Conservation (phyloP, 2,329 filamentous ascomycete species). For the Verticillium klebahnii region DNA sequence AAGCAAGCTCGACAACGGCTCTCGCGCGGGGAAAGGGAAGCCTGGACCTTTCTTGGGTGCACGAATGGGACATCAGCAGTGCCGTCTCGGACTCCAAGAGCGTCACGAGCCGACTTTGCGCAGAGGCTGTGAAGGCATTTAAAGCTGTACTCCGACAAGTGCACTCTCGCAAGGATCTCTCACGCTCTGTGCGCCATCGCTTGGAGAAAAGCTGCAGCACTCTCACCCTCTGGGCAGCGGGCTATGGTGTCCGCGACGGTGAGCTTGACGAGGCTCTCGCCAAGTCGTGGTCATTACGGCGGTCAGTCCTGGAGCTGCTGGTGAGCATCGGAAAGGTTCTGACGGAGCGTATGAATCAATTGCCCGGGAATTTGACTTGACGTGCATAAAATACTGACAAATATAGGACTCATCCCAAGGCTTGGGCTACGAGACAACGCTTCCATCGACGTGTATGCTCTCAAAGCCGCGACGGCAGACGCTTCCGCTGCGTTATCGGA, state of each 20-base stretch:
- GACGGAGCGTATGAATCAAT: neutral
- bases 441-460: neutral
- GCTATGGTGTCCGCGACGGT: neutral
- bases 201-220: neutral
- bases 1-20: neutral
- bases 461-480: neutral
- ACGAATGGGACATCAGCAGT: neutral
- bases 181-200: neutral
- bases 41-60: neutral
- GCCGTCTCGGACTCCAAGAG: neutral
- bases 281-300: neutral
- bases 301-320: neutral
- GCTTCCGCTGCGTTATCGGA: neutral
- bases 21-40: neutral
- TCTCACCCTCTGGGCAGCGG: conserved; percentile 1
- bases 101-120: neutral
- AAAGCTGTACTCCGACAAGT: neutral
- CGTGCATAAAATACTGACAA: neutral
- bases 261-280: neutral
- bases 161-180: neutral
- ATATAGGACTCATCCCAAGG: neutral
- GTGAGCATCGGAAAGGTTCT: neutral
- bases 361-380: neutral
- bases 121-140: neutral
- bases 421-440: neutral